These are phyloP conservation scores for Escallonia rubra DNA, from an alignment of 129 eudicot species.

Conservation along the genomic window DNA sequence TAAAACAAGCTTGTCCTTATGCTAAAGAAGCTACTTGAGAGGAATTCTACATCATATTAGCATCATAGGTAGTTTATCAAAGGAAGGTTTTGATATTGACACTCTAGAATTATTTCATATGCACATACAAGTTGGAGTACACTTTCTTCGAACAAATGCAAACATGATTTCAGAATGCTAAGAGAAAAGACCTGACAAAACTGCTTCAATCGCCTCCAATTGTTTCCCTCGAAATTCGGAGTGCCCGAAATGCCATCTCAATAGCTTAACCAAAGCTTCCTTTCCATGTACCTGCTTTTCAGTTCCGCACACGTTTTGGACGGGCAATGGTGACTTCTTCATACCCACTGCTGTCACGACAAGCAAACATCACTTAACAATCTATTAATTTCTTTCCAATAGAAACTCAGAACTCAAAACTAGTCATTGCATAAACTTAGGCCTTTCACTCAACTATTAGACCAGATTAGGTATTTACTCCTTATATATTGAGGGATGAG, in stretches of 20 bases:
- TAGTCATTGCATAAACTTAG: neutral
- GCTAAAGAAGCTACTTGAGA: too few species aligned
- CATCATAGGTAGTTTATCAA: neutral
- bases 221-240: constrained; percentile 81
- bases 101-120: neutral
- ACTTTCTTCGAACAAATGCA: neutral
- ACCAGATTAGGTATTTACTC: neutral
- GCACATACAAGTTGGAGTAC: neutral
- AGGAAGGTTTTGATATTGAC: neutral
- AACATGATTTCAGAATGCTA: neutral
- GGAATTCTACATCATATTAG: too few species aligned
- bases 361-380: neutral
- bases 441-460: neutral
- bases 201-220: constrained; percentile 86
- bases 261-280: constrained; percentile 81
- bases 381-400: neutral
- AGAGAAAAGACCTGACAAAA: constrained; percentile 57
- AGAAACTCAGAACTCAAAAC: neutral
- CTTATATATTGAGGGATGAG: neutral
- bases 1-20: too few species aligned
- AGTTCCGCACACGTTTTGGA: constrained; percentile 38
- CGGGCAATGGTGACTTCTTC: constrained; percentile 80
- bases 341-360: constrained; percentile 17
- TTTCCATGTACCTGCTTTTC: constrained; percentile 52
- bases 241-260: constrained; percentile 97